These are phyloP conservation scores for Candida succiphila DNA, from an alignment of 805 yeast genomes.

Conservation along the genomic window DNA sequence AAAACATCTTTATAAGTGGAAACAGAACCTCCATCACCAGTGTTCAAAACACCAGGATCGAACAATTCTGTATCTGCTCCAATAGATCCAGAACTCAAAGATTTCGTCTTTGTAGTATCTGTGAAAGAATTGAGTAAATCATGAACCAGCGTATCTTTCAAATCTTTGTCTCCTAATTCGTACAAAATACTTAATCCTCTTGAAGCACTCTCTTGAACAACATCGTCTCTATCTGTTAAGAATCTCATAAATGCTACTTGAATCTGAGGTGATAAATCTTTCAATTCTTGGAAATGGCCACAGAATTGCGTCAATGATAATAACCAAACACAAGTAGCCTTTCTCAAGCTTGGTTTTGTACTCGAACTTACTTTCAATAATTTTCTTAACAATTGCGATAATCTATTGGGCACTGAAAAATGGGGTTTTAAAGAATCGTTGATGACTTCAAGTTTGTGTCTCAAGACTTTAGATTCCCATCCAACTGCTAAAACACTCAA, in stretches of 20 bases:
- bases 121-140: constrained; percentile 72
- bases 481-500: constrained; percentile 63
- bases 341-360: constrained; percentile 67
- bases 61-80: constrained; percentile 76
- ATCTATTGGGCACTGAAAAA: constrained; percentile 4
- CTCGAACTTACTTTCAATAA: constrained; percentile 44
- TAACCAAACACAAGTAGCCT: constrained; percentile 79
- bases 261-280: constrained; percentile 40
- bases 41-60: constrained; percentile 70
- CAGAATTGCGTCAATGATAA: constrained; percentile 72
- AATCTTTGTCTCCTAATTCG: constrained; percentile 59
- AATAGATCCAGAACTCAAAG: constrained; percentile 53
- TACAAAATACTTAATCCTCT: constrained; percentile 78
- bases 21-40: constrained; percentile 77
- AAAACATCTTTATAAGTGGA: constrained; percentile 88
- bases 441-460: constrained; percentile 44
- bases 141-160: constrained; percentile 65
- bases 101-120: constrained; percentile 40
- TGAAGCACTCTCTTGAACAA: constrained; percentile 88
- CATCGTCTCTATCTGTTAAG: constrained; percentile 72
- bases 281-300: constrained; percentile 33
- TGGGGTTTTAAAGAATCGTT: constrained; percentile 12
- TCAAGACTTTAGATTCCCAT: constrained; percentile 55
- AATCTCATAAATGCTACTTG: constrained; percentile 72
- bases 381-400: constrained; percentile 29